These are phyloP conservation scores for Grammothele lineata DNA, from an alignment of 768 basidiomycete genomes.

Conservation along the genomic window DNA sequence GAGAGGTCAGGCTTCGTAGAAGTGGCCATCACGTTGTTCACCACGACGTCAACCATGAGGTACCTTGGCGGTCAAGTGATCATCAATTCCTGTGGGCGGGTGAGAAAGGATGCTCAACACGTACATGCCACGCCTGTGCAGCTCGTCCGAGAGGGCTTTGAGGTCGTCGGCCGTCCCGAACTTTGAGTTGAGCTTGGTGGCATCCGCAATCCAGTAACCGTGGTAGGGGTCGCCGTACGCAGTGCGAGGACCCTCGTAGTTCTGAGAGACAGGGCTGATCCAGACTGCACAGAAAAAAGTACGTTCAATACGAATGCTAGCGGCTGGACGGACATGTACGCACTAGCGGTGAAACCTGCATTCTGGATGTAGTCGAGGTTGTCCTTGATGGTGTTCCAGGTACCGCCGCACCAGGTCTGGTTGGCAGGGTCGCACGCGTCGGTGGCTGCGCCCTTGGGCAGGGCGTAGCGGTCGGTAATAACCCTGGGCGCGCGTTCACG, in stretches of 20 bases:
- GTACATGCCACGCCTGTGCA: slow-evolving; percentile 72
- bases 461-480: slow-evolving; percentile 74
- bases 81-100: too few relatives aligned
- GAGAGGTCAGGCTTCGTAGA: slow-evolving; percentile 52
- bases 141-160: slow-evolving; percentile 55
- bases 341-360: slow-evolving; percentile 77
- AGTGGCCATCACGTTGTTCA: slow-evolving; percentile 82
- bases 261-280: slow-evolving; percentile 81
- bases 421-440: slow-evolving; percentile 52
- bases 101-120: slow-evolving; percentile 9
- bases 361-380: slow-evolving; percentile 85
- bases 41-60: slow-evolving; percentile 82
- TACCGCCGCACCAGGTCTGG: slow-evolving; percentile 83
- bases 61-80: slow-evolving; percentile 39
- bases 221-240: slow-evolving; percentile 83
- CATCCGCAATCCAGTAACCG: slow-evolving; percentile 79
- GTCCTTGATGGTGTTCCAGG: slow-evolving; percentile 69
- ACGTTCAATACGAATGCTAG: not conserved
- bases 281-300: slow-evolving; percentile 47
- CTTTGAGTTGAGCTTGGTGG: slow-evolving; percentile 57
- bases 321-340: too few relatives aligned
- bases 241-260: slow-evolving; percentile 66
- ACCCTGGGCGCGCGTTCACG: slow-evolving; percentile 34
- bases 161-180: slow-evolving; percentile 76
- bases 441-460: slow-evolving; percentile 48